A percentile compares a stretch with the other conserved stretches of the same genome.
These are phyloP conservation scores for Austroboletus eburneus DNA, from an alignment of 768 basidiomycete genomes.

Conservation along the genomic window DNA sequence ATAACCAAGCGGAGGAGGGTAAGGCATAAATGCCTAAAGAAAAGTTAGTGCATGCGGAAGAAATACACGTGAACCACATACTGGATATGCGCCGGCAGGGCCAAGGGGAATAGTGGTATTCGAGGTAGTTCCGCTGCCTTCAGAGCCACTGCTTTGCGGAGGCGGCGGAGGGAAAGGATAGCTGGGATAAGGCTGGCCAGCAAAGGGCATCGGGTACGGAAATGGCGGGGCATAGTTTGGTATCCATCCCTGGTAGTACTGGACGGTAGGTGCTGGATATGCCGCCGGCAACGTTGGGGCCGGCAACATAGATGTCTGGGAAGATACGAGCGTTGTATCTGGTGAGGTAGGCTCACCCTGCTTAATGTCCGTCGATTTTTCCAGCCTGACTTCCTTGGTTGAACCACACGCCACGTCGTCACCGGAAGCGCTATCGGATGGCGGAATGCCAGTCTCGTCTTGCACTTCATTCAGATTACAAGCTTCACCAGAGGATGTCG, in stretches of 20 bases:
- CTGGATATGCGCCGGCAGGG: conserved; percentile 41
- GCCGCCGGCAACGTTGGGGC: conserved; percentile 17
- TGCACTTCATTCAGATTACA: conserved; percentile 19
- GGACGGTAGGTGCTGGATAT: conserved; percentile 39
- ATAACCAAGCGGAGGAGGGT: conserved; percentile 38
- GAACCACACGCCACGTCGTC: conserved; percentile 3
- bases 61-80: conserved; percentile 28
- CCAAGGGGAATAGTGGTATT: conserved; percentile 35
- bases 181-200: conserved; percentile 41
- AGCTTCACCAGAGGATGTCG: conserved; percentile 3
- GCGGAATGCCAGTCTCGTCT: conserved; percentile 1
- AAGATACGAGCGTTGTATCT: conserved; percentile 5
- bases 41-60: conserved; percentile 8
- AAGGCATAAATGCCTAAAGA: conserved; percentile 46
- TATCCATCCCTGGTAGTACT: conserved; percentile 53
- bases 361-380: conserved; percentile 29
- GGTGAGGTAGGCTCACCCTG: conserved; percentile 7
- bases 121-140: conserved; percentile 33
- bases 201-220: conserved; percentile 50
- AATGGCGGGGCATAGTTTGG: conserved; percentile 47
- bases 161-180: conserved; percentile 39
- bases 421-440: neutral
- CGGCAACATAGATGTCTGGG: conserved; percentile 30
- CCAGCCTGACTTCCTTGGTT: conserved; percentile 2
- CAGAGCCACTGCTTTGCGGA: conserved; percentile 34